Percentiles rank a stretch among this genome's conserved stretches.
Conservation (phyloP, 192 early-diverging fungal species). For the Thoreauomyces humboldtii region DNA sequence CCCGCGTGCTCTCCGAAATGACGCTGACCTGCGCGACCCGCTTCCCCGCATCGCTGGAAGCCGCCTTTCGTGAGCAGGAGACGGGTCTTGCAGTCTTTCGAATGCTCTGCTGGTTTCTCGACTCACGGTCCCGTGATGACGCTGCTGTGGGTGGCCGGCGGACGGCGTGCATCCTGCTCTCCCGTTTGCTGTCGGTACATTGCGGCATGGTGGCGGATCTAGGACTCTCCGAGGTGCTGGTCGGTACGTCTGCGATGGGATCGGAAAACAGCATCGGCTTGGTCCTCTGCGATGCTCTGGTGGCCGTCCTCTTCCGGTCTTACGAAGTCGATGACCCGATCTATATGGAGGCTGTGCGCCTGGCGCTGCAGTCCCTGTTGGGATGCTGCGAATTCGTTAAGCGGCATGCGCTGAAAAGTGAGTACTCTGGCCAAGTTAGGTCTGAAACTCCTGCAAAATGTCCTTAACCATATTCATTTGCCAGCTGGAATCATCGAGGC, state of each 20-base stretch:
- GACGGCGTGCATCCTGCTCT: not conserved
- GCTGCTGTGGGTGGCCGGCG: not conserved
- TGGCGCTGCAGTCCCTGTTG: conserved; percentile 31
- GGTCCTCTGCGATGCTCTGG: conserved; percentile 5
- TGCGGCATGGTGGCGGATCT: conserved; percentile 15
- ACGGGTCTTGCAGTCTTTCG: not conserved
- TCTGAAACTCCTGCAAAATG: not conserved
- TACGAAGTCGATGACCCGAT: conserved; percentile 7
- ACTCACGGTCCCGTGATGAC: too few relatives aligned
- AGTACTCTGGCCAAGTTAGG: not conserved
- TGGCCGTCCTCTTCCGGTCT: conserved; percentile 2
- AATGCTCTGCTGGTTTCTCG: not conserved
- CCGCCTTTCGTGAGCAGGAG: not conserved
- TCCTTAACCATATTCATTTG: too few relatives aligned
- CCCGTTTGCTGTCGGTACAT: conserved; percentile 9
- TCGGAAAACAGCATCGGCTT: conserved; percentile 3
- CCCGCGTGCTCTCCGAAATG: not conserved
- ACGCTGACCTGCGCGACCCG: not conserved
- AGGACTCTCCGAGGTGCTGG: not conserved
- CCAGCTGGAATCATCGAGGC: too few relatives aligned
- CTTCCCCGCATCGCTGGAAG: not conserved
- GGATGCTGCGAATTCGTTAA: conserved; percentile 31
- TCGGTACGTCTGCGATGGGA: not conserved
- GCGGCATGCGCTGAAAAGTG: conserved; percentile 14
- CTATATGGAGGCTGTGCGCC: conserved; percentile 25